Percentiles rank a stretch among this genome's conserved stretches.
phyloP scores from a whole-genome alignment of 352 stramenopile genomes.

The Phytophthora chlamydospora region DNA sequence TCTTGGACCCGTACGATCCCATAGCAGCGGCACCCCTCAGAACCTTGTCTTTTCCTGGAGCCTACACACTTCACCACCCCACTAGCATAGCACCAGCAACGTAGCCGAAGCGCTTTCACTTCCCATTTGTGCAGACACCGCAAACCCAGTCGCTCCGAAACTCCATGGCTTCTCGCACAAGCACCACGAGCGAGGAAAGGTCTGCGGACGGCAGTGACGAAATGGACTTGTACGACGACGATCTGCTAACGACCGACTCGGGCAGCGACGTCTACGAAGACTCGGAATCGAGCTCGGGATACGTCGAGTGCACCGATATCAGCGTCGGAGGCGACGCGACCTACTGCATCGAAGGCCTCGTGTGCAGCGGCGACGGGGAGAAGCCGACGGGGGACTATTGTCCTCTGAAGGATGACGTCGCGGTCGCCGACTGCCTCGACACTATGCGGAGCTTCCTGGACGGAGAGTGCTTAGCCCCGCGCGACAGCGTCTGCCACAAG shows the following conservation, averaged over 20 bases:
- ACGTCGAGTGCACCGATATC: slow-evolving; percentile 38
- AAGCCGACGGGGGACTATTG: slow-evolving; percentile 37
- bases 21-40: background rate
- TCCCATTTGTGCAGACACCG: background rate
- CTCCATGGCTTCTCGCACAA: background rate
- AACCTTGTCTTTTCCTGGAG: background rate
- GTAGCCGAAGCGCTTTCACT: slow-evolving; percentile 2
- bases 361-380: slow-evolving; percentile 39
- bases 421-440: slow-evolving; percentile 35
- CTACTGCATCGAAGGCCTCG: slow-evolving; percentile 40
- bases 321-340: slow-evolving; percentile 48
- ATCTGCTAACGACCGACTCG: background rate
- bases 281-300: background rate
- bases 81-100: no score
- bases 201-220: slow-evolving; percentile 3
- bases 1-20: slow-evolving; percentile 6
- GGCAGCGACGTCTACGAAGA: background rate
- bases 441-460: slow-evolving; percentile 32
- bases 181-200: background rate
- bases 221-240: slow-evolving; percentile 1
- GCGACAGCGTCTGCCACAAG: slow-evolving; percentile 31
- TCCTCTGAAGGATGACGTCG: slow-evolving; percentile 35
- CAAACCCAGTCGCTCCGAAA: background rate
- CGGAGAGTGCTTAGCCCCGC: slow-evolving; percentile 31
- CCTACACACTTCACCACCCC: background rate